A percentile compares a stretch with the other conserved stretches of the same genome.
Conservation (phyloP, 768 basidiomycete genomes). For the Boletus rufocinnamomeus region DNA sequence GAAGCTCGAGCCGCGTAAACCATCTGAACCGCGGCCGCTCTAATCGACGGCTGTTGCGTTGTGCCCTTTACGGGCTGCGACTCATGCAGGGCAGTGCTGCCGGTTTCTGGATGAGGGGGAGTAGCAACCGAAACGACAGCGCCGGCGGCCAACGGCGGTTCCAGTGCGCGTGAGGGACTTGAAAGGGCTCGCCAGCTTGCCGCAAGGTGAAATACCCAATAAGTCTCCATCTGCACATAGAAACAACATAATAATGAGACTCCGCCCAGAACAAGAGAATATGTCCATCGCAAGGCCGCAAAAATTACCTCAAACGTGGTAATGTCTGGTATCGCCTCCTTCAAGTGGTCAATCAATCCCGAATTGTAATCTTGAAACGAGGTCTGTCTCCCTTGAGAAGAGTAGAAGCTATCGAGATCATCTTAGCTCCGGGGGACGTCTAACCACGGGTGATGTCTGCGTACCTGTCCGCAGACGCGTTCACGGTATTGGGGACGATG, state of each 20-base stretch:
- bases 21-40: constrained; percentile 80
- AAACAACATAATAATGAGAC: constrained; percentile 2
- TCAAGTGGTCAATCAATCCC: constrained; percentile 58
- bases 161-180: constrained; percentile 22
- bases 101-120: constrained; percentile 10
- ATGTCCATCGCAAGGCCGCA: neutral
- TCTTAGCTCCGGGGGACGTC: constrained; percentile 10
- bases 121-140: constrained; percentile 39
- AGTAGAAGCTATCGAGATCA: constrained; percentile 64
- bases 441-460: constrained; percentile 3
- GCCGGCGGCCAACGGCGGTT: constrained; percentile 47
- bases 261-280: neutral
- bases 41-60: constrained; percentile 43
- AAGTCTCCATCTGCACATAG: constrained; percentile 76
- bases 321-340: constrained; percentile 50
- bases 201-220: constrained; percentile 79
- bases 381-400: constrained; percentile 81
- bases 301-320: constrained; percentile 66
- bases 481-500: constrained; percentile 50
- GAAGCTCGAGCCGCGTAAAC: constrained; percentile 77
- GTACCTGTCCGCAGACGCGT: constrained; percentile 84
- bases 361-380: constrained; percentile 77
- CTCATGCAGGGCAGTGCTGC: constrained; percentile 3
- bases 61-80: constrained; percentile 1
- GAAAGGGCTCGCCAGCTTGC: constrained; percentile 56